Evolutionary conservation across 129 eudicot species (phyloP).

Genomic region (Pittosporum tobira): DNA sequence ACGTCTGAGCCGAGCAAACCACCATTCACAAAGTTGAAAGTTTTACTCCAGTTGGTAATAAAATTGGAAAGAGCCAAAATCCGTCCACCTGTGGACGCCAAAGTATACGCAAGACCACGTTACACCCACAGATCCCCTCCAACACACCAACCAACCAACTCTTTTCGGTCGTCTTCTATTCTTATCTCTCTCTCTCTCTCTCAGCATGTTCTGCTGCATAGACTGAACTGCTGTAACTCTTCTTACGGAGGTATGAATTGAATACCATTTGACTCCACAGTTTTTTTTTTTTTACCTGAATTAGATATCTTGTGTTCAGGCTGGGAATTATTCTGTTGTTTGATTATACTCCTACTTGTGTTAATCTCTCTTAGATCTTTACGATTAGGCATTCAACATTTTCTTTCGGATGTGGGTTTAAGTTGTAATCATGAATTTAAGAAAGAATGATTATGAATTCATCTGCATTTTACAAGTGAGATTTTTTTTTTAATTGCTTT

Average conservation of each 20-base stretch:
- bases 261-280: too few species aligned
- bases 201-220: not conserved
- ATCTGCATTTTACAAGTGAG: too few species aligned
- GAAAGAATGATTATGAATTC: too few species aligned
- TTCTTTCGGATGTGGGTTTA: not conserved
- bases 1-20: too few species aligned
- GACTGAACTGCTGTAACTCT: not conserved
- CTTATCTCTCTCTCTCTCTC: slow-evolving; percentile 16
- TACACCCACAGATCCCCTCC: slow-evolving; percentile 5
- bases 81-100: too few species aligned
- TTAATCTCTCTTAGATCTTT: not conserved
- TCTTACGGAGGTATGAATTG: not conserved
- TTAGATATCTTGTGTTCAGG: not conserved
- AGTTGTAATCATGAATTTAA: too few species aligned
- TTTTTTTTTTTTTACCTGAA: too few species aligned
- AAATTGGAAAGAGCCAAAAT: too few species aligned
- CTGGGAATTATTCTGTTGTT: not conserved
- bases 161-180: not conserved
- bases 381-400: not conserved
- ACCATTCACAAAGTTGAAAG: too few species aligned
- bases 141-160: slow-evolving; percentile 6
- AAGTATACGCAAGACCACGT: too few species aligned
- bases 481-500: too few species aligned
- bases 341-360: not conserved
- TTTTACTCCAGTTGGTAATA: too few species aligned